A percentile compares a stretch with the other conserved stretches of the same genome.
phyloP scores from a whole-genome alignment of 345 rosid genomes.

The Dipteronia dyeriana region DNA sequence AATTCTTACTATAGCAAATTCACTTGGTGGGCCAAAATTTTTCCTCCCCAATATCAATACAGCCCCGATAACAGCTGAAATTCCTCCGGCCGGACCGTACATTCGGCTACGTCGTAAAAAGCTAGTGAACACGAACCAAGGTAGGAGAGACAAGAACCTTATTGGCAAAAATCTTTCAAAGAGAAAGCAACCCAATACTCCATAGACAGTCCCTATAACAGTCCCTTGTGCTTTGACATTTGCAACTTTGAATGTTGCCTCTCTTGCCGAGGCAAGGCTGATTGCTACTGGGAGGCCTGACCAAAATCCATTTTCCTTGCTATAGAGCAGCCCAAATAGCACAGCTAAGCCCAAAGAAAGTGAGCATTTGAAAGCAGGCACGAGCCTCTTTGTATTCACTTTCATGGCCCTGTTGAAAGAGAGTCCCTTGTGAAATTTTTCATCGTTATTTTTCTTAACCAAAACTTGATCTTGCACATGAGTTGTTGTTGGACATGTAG shows the following conservation, averaged over 20 bases:
- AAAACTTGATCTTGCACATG: not conserved
- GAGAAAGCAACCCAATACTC: slow-evolving; percentile 79
- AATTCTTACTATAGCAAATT: slow-evolving; percentile 85
- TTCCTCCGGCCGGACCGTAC: slow-evolving; percentile 89
- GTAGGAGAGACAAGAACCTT: slow-evolving; percentile 76
- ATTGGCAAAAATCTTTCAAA: slow-evolving; percentile 62
- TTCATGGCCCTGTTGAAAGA: slow-evolving; percentile 17
- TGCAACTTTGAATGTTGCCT: slow-evolving; percentile 77
- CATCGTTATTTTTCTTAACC: slow-evolving; percentile 21
- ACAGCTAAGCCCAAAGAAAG: slow-evolving; percentile 70
- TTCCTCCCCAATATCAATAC: slow-evolving; percentile 74
- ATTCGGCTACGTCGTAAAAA: slow-evolving; percentile 66
- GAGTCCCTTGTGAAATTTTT: slow-evolving; percentile 9
- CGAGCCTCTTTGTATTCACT: slow-evolving; percentile 35
- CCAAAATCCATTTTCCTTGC: slow-evolving; percentile 76
- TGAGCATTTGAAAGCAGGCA: slow-evolving; percentile 65
- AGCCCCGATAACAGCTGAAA: slow-evolving; percentile 84
- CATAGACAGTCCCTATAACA: slow-evolving; percentile 84
- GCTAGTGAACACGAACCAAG: slow-evolving; percentile 79
- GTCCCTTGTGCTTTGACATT: slow-evolving; percentile 92
- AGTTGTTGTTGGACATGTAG: no score
- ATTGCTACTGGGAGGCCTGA: slow-evolving; percentile 79
- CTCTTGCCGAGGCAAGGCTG: slow-evolving; percentile 62
- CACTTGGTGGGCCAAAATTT: slow-evolving; percentile 73
- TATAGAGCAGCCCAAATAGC: slow-evolving; percentile 65